Evolutionary conservation across 2,329 filamentous ascomycete genomes (phyloP).

Genomic region (Xylariaceae sp.): DNA sequence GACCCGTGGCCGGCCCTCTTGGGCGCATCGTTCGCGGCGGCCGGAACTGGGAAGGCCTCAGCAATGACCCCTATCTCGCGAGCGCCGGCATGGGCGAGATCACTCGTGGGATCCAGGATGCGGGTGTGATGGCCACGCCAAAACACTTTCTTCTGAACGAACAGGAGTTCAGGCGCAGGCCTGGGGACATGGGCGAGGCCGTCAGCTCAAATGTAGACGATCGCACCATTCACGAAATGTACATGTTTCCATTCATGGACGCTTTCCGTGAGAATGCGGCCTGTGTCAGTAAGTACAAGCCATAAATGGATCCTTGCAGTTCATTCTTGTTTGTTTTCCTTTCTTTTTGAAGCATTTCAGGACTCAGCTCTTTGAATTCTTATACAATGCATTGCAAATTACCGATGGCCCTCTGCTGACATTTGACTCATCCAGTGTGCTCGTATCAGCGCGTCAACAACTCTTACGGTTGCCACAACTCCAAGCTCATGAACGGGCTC

Average conservation of each 20-base stretch:
- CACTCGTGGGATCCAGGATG: slow-evolving; percentile 59
- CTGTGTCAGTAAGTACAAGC: slow-evolving; percentile 34
- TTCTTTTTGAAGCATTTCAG: no score
- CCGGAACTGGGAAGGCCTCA: slow-evolving; percentile 86
- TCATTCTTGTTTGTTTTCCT: no score
- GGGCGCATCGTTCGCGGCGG: slow-evolving; percentile 81
- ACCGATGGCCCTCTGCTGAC: no score
- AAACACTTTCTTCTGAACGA: slow-evolving; percentile 51
- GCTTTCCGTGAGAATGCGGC: slow-evolving; percentile 58
- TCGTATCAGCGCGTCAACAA: slow-evolving; percentile 59
- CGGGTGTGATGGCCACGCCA: slow-evolving; percentile 50
- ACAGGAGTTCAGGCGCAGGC: slow-evolving; percentile 55
- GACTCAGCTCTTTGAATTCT: no score
- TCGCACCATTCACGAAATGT: slow-evolving; percentile 63
- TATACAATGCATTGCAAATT: no score
- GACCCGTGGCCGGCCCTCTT: slow-evolving; percentile 74
- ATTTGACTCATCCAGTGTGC: slow-evolving; percentile 47
- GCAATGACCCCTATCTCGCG: slow-evolving; percentile 76
- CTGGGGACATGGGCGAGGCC: slow-evolving; percentile 44
- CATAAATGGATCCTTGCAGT: no score
- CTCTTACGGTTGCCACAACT: slow-evolving; percentile 62
- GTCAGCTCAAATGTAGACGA: slow-evolving; percentile 66
- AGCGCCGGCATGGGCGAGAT: slow-evolving; percentile 72
- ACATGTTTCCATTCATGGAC: slow-evolving; percentile 68
- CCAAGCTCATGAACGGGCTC: slow-evolving; percentile 63